Evolutionary conservation across 768 basidiomycete species (phyloP).

Genomic region (Plicaturopsis crispa): DNA sequence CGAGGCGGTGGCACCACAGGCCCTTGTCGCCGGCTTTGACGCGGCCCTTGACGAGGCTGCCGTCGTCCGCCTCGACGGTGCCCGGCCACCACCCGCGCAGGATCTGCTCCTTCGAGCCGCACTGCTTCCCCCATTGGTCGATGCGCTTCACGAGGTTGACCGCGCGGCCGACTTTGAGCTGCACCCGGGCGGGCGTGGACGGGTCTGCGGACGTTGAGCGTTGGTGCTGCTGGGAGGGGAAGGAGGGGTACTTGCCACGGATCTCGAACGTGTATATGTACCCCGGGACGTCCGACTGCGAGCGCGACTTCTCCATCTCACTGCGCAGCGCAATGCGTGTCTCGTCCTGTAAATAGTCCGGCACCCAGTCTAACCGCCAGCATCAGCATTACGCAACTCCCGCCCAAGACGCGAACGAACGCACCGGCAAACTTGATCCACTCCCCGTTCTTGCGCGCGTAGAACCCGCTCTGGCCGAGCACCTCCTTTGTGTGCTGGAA

Average conservation of each 20-base stretch:
- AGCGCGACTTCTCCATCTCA: constrained; percentile 46
- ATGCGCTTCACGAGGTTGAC: constrained; percentile 66
- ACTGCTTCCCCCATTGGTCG: constrained; percentile 78
- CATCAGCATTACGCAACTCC: constrained; percentile 8
- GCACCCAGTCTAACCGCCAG: constrained; percentile 54
- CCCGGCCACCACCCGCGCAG: constrained; percentile 72
- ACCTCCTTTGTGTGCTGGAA: constrained; percentile 56
- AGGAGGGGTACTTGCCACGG: constrained; percentile 36
- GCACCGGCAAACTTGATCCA: constrained; percentile 57
- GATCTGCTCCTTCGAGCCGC: constrained; percentile 68
- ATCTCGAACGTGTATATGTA: constrained; percentile 84
- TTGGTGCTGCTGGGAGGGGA: background rate
- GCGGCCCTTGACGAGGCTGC: constrained; percentile 58
- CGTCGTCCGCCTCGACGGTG: constrained; percentile 28
- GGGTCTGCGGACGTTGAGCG: constrained; percentile 17
- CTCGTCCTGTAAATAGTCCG: constrained; percentile 49
- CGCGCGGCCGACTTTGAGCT: constrained; percentile 76
- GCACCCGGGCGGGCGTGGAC: constrained; percentile 32
- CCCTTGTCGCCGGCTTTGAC: constrained; percentile 56
- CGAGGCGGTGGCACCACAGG: constrained; percentile 65
- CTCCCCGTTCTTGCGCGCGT: constrained; percentile 36
- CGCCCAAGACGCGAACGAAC: constrained; percentile 7
- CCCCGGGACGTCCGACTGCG: constrained; percentile 54
- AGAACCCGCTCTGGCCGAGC: constrained; percentile 47
- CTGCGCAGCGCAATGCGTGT: constrained; percentile 50